Evolutionary conservation across 257 asterid genomes (phyloP), one percentile per base, ranked within the genome.

Genomic region (Fraxinus excelsior): DNA sequence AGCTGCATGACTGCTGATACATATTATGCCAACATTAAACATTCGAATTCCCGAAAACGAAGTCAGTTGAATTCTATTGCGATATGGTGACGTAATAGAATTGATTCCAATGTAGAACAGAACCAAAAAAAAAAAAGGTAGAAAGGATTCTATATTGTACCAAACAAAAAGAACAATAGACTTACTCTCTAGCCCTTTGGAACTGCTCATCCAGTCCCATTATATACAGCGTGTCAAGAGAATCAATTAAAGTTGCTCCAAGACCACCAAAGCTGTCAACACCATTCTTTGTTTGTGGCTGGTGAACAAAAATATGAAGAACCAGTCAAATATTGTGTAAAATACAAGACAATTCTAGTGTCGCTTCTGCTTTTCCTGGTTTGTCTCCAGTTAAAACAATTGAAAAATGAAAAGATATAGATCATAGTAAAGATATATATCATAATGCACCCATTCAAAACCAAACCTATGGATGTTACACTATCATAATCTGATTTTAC

Each of bases 221-320:
- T 78, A 96, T 93, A 82, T 92, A 94, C 75, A 96, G 81, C 3
- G 99, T 96, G 86, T 96, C 99, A 67, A 96, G 98, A 80, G 97
- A 81, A 88, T 96, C 99, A 80, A 96, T 84, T 74, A 96, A 75
- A 76, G 99, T 96, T 64, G 99, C 99, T 84, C 99, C 99, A 83
- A 96, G 98, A 67, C 99, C 99, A 80, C 99, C 99, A 76, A 96
- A 96, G 96, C 98, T 96, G 84, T 96, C 90, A 76, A 96, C 90
- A 13, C 99, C 98, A 69, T 78, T 91, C 86, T 86, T 88, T 29
- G 99, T 72, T 76, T 93, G 97, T 69, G 99, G 99, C 99, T 96
- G 90, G 78, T 73, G 84, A 84, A 79, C 68, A 76, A 84, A 76
- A 77, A 80, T 68, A 11, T 26, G 16, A 56, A n/a, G 26, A 26